Evolutionary conservation across 1,284 basidiomycete species (phyloP).

Genomic region (Ceratorhiza oryzae-sativae): DNA sequence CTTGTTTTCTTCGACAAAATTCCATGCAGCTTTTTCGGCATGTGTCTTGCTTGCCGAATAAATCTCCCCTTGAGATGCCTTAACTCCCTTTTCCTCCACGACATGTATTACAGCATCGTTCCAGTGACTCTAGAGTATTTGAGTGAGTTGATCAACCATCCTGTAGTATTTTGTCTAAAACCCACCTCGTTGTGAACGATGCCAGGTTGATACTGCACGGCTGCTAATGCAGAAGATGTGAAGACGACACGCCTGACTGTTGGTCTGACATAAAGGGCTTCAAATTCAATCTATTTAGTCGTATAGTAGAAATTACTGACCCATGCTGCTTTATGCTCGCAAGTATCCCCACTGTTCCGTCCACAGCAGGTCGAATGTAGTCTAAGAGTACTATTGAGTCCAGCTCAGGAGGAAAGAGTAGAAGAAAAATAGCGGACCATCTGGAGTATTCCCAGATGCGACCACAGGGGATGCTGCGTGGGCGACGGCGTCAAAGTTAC

Average conservation of each 20-base stretch:
- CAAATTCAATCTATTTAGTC: neutral
- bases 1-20: slow-evolving; percentile 46
- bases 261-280: neutral
- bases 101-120: slow-evolving; percentile 23
- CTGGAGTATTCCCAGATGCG: neutral
- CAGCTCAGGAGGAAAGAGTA: neutral
- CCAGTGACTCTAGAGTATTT: slow-evolving; percentile 6
- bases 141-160: too few relatives aligned
- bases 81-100: slow-evolving; percentile 23
- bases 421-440: slow-evolving; percentile 1
- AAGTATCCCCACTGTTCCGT: slow-evolving; percentile 32
- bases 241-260: slow-evolving; percentile 36
- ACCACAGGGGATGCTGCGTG: slow-evolving; percentile 31
- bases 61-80: slow-evolving; percentile 36
- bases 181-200: slow-evolving; percentile 21
- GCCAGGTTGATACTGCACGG: neutral
- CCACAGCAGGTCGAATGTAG: slow-evolving; percentile 28
- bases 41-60: slow-evolving; percentile 38
- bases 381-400: neutral
- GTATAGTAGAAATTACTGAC: neutral
- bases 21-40: slow-evolving; percentile 46
- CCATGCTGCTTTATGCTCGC: slow-evolving; percentile 33
- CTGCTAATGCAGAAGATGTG: slow-evolving; percentile 25
- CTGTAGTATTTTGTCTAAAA: too few relatives aligned
- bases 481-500: slow-evolving; percentile 24